A percentile compares a stretch with the other conserved stretches of the same genome.
phyloP scores from a whole-genome alignment of 805 yeast species.

The Trichomonascus vanleenenianus region DNA sequence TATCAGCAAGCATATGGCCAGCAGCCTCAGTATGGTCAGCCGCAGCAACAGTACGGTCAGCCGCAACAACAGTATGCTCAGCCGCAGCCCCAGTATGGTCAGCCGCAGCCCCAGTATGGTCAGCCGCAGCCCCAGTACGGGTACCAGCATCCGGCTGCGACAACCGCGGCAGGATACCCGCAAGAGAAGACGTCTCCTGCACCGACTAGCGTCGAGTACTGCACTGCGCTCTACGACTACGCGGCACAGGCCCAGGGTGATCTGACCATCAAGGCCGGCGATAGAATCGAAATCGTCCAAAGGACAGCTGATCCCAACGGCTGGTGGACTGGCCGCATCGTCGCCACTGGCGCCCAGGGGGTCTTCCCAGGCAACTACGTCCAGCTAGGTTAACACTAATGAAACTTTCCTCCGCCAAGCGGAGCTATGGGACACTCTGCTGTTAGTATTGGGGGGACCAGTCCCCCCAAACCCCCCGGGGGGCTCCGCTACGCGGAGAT shows the following conservation, averaged over 20 bases:
- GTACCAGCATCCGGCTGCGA: slow-evolving; percentile 16
- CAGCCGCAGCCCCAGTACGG: not conserved
- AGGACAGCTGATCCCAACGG: slow-evolving; percentile 81
- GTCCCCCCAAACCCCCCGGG: too few relatives aligned
- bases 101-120: slow-evolving; percentile 15
- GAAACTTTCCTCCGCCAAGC: too few relatives aligned
- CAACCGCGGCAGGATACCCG: slow-evolving; percentile 23
- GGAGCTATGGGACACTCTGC: too few relatives aligned
- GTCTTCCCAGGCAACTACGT: slow-evolving; percentile 97
- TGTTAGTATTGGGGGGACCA: too few relatives aligned
- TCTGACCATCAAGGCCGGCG: slow-evolving; percentile 79
- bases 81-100: slow-evolving; percentile 15
- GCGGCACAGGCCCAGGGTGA: slow-evolving; percentile 93
- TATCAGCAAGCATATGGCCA: slow-evolving; percentile 32
- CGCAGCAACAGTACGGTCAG: slow-evolving; percentile 20
- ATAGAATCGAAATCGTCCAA: slow-evolving; percentile 72
- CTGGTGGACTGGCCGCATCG: slow-evolving; percentile 91
- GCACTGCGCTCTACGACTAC: slow-evolving; percentile 89
- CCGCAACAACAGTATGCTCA: slow-evolving; percentile 19
- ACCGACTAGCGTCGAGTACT: slow-evolving; percentile 33
- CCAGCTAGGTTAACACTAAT: slow-evolving; percentile 36
- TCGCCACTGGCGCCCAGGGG: slow-evolving; percentile 69
- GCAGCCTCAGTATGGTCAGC: slow-evolving; percentile 26
- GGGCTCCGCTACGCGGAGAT: too few relatives aligned
- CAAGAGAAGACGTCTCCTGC: slow-evolving; percentile 28